phyloP scores from a whole-genome alignment of 352 stramenopile genomes.

The Phytophthora uliginosa region DNA sequence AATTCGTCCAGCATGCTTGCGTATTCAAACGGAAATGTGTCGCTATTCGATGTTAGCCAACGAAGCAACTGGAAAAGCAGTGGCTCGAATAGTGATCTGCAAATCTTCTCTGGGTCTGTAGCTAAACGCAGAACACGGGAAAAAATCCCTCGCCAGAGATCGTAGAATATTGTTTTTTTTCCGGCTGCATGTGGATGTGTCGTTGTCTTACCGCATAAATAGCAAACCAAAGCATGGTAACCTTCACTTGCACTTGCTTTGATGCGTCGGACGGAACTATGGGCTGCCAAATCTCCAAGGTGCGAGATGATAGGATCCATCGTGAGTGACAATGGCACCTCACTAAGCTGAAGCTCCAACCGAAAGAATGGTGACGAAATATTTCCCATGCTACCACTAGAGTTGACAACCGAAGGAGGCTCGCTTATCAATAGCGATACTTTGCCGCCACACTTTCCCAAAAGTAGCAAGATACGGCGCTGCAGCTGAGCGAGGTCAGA shows the following conservation, averaged over 20 bases:
- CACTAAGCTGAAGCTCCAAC: constrained; percentile 58
- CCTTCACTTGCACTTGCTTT: constrained; percentile 74
- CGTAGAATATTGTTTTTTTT: constrained; percentile 72
- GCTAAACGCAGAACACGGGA: constrained; percentile 62
- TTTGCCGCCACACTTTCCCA: constrained; percentile 65
- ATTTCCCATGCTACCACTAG: constrained; percentile 21
- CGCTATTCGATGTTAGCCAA: constrained; percentile 70
- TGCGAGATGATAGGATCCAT: constrained; percentile 64
- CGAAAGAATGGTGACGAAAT: constrained; percentile 44
- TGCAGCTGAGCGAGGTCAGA: constrained; percentile 64
- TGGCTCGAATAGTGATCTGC: constrained; percentile 74
- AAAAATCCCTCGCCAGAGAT: constrained; percentile 67
- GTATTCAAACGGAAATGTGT: constrained; percentile 78
- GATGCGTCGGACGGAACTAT: constrained; percentile 65
- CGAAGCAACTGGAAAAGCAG: constrained; percentile 79
- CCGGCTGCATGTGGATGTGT: constrained; percentile 69
- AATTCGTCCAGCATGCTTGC: constrained; percentile 69
- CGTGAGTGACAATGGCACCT: constrained; percentile 49
- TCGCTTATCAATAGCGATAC: constrained; percentile 61
- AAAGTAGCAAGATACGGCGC: constrained; percentile 64
- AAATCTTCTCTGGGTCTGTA: constrained; percentile 79
- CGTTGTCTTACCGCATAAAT: constrained; percentile 76
- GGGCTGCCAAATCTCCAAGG: constrained; percentile 54
- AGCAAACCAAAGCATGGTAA: constrained; percentile 78
- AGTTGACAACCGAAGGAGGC: constrained; percentile 14